phyloP scores from a whole-genome alignment of 495 filamentous ascomycete genomes.

The Friedmanniomyces endolithicus region DNA sequence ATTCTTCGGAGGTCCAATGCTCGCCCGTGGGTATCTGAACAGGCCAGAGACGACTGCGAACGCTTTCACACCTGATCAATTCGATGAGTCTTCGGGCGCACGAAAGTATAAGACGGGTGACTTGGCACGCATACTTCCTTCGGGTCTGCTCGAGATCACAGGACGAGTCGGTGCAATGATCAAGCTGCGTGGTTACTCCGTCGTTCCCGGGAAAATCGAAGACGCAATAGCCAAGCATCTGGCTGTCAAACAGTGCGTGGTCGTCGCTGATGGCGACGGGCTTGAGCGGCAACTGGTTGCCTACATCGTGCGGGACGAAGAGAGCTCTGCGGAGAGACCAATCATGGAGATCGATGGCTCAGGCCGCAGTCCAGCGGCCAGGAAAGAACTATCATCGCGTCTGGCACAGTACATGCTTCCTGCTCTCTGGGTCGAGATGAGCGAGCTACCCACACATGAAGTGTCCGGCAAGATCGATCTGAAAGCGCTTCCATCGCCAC shows the following conservation, averaged over 20 bases:
- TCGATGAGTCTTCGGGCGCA: conserved; percentile 22
- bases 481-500: conserved; percentile 46
- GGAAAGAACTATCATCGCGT: conserved; percentile 40
- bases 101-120: conserved; percentile 30
- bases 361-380: conserved; percentile 46
- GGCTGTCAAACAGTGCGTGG: conserved; percentile 47
- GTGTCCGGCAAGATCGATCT: conserved; percentile 58
- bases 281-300: conserved; percentile 52
- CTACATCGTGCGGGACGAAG: conserved; percentile 51
- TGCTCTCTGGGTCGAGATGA: conserved; percentile 49
- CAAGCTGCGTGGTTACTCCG: conserved; percentile 28
- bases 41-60: conserved; percentile 27
- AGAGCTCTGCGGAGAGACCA: conserved; percentile 40
- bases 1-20: conserved; percentile 25
- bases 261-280: conserved; percentile 52
- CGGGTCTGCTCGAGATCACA: conserved; percentile 27
- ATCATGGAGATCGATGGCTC: conserved; percentile 44
- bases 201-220: conserved; percentile 37
- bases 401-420: conserved; percentile 67
- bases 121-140: conserved; percentile 26
- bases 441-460: conserved; percentile 48
- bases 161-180: conserved; percentile 29
- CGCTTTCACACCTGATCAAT: conserved; percentile 22
- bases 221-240: conserved; percentile 48
- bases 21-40: conserved; percentile 29